Percentiles rank a stretch among this genome's conserved stretches.
Evolutionary conservation across 140 eudicot genomes (phyloP).

Genomic region (Senecio squalidus): DNA sequence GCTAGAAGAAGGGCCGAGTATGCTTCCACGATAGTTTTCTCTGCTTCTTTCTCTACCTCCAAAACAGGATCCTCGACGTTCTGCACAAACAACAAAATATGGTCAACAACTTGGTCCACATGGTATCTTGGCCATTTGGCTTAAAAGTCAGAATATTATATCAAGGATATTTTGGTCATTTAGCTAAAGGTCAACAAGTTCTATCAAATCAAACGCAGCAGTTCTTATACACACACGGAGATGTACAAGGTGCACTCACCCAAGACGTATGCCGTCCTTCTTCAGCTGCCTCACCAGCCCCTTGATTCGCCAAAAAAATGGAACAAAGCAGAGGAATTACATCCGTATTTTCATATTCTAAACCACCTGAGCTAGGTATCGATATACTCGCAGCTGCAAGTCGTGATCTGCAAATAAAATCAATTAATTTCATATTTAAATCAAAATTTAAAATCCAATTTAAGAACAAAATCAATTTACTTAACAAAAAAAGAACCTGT

Average conservation of each 20-base stretch:
- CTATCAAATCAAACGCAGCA: background rate
- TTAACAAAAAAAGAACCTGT: slow-evolving; percentile 44
- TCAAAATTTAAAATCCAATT: background rate
- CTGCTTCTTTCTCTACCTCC: slow-evolving; percentile 98
- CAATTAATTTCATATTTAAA: background rate
- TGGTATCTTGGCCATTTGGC: slow-evolving; percentile 11
- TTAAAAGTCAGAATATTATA: background rate
- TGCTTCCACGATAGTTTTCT: slow-evolving; percentile 93
- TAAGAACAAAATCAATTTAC: background rate
- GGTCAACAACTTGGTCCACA: background rate
- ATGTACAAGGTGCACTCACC: slow-evolving; percentile 51
- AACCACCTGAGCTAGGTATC: slow-evolving; percentile 37
- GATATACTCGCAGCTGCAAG: slow-evolving; percentile 77
- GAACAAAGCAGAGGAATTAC: slow-evolving; percentile 76
- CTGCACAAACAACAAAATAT: slow-evolving; percentile 32
- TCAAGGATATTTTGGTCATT: slow-evolving; percentile 4
- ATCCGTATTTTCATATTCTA: slow-evolving; percentile 38
- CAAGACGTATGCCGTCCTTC: slow-evolving; percentile 54
- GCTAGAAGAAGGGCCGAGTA: slow-evolving; percentile 97
- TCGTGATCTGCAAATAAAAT: slow-evolving; percentile 52
- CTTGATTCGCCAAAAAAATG: slow-evolving; percentile 93
- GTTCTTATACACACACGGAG: background rate
- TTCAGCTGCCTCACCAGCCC: slow-evolving; percentile 85
- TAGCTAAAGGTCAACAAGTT: background rate
- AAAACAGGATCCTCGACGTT: slow-evolving; percentile 65